Conservation (phyloP, 1,284 basidiomycete genomes). For the Marasmius tenuissimus region DNA sequence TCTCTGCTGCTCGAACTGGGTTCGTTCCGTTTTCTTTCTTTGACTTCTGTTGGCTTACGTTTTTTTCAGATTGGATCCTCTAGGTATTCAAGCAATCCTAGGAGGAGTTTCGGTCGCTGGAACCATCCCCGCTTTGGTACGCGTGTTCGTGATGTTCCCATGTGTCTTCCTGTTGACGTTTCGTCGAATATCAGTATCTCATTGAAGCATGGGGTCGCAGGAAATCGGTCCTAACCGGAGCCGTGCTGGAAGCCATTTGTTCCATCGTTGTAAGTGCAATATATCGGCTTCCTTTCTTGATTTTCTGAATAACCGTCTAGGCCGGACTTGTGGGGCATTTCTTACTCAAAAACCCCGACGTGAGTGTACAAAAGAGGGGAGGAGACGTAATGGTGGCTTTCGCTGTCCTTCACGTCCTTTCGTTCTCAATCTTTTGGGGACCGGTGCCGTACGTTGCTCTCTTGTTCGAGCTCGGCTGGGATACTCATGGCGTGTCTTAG, state of each 20-base stretch:
- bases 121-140: slow-evolving; percentile 59
- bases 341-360: slow-evolving; percentile 55
- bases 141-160: slow-evolving; percentile 10
- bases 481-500: slow-evolving; percentile 19
- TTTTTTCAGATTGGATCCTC: slow-evolving; percentile 54
- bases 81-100: slow-evolving; percentile 72
- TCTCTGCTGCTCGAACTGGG: slow-evolving; percentile 71
- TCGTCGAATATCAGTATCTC: slow-evolving; percentile 35
- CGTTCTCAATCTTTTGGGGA: slow-evolving; percentile 74
- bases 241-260: slow-evolving; percentile 61
- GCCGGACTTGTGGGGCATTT: slow-evolving; percentile 75
- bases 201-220: slow-evolving; percentile 70
- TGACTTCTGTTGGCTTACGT: background rate
- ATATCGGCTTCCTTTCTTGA: slow-evolving; percentile 2
- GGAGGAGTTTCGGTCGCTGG: slow-evolving; percentile 69
- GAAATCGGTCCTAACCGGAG: slow-evolving; percentile 67
- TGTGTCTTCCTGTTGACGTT: background rate
- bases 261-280: slow-evolving; percentile 52
- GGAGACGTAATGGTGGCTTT: slow-evolving; percentile 73
- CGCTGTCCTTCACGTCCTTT: slow-evolving; percentile 75
- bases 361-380: slow-evolving; percentile 53
- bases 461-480: slow-evolving; percentile 26
- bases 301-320: slow-evolving; percentile 25
- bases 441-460: slow-evolving; percentile 62
- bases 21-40: slow-evolving; percentile 24